Percentiles rank a stretch among this genome's conserved stretches.
phyloP scores from a whole-genome alignment of 108 stramenopile genomes.

The Cafeteria roenbergensis region DNA sequence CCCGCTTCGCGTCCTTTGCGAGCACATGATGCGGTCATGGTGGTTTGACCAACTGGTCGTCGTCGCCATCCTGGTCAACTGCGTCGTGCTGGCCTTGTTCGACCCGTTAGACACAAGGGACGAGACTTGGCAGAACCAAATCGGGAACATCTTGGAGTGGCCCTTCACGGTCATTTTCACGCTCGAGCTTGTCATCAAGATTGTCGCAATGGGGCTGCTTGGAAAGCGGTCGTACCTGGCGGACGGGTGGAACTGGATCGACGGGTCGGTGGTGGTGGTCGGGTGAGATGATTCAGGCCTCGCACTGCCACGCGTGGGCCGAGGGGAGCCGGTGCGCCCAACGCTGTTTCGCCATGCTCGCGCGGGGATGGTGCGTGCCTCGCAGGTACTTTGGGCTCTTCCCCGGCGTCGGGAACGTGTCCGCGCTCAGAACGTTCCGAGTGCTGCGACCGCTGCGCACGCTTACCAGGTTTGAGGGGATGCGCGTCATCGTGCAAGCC shows the following conservation, averaged over 20 bases:
- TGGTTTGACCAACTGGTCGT: neutral
- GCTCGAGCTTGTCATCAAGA: constrained; percentile 45
- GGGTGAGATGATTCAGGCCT: too few relatives aligned
- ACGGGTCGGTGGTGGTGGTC: constrained; percentile 46
- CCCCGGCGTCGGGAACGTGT: constrained; percentile 45
- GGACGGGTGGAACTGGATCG: constrained; percentile 40
- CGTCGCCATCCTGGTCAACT: neutral
- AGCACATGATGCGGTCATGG: neutral
- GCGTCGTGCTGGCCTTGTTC: neutral
- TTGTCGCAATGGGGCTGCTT: constrained; percentile 41
- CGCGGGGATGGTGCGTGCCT: too few relatives aligned
- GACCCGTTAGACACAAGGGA: neutral
- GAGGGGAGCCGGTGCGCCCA: too few relatives aligned
- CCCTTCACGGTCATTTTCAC: constrained; percentile 40
- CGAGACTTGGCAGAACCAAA: neutral
- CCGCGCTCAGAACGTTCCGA: constrained; percentile 44
- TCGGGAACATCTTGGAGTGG: neutral
- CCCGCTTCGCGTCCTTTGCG: neutral
- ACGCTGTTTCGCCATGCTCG: too few relatives aligned
- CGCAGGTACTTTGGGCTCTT: constrained; percentile 30
- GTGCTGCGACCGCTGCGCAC: constrained; percentile 55
- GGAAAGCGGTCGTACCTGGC: constrained; percentile 23
- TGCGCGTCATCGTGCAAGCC: constrained; percentile 45
- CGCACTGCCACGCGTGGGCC: too few relatives aligned
- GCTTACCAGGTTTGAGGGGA: constrained; percentile 42